phyloP scores from a whole-genome alignment of 2,329 filamentous ascomycete species.

The Coniochaeta sp. region DNA sequence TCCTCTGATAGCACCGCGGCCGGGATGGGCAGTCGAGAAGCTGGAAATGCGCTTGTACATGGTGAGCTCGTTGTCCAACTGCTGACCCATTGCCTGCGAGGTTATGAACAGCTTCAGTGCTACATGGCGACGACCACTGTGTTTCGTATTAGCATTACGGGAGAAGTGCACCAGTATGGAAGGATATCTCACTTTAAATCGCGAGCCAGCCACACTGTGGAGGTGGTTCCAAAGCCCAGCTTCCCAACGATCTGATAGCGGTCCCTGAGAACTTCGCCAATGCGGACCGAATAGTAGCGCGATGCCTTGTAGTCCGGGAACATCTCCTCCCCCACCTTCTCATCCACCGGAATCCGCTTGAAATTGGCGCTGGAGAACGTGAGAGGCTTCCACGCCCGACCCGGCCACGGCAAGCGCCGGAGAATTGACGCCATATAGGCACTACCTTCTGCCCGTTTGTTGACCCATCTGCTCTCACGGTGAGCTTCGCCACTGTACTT shows the following conservation, averaged over 20 bases:
- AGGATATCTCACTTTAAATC: slow-evolving; percentile 10
- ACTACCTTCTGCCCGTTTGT: no score
- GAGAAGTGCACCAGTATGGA: neutral
- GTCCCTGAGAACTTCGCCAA: slow-evolving; percentile 12
- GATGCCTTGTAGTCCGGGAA: slow-evolving; percentile 10
- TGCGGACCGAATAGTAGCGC: slow-evolving; percentile 13
- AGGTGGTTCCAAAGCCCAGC: slow-evolving; percentile 15
- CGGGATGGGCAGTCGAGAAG: slow-evolving; percentile 20
- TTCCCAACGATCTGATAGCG: slow-evolving; percentile 17
- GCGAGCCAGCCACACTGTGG: slow-evolving; percentile 16
- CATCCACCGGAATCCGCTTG: neutral
- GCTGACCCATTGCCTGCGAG: slow-evolving; percentile 14
- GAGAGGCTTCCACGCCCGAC: neutral
- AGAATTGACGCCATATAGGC: slow-evolving; percentile 22
- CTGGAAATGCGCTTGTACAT: slow-evolving; percentile 33
- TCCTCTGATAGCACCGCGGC: slow-evolving; percentile 21
- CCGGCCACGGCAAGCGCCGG: neutral
- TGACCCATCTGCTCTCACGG: no score
- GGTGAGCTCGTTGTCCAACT: slow-evolving; percentile 26
- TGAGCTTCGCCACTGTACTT: no score
- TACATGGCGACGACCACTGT: slow-evolving; percentile 21
- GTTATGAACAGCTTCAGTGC: slow-evolving; percentile 25
- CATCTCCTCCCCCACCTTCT: slow-evolving; percentile 15
- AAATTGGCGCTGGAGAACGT: slow-evolving; percentile 7
- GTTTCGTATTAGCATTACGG: neutral